Evolutionary conservation across 2,329 filamentous ascomycete genomes (phyloP).

Genomic region (Talaromyces sp.): DNA sequence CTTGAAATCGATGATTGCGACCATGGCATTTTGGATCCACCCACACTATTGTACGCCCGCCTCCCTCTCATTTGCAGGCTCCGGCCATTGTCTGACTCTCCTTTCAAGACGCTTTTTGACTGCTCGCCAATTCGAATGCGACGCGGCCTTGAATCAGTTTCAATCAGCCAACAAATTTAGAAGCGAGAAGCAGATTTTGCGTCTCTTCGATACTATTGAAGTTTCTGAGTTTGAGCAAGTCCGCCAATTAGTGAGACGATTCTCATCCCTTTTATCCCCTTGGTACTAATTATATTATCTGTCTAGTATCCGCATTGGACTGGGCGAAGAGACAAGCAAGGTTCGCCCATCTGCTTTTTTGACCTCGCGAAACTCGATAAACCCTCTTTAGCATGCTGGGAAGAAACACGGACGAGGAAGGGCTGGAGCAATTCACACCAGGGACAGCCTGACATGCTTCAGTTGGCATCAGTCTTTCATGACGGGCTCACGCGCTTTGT

Average conservation of each 20-base stretch:
- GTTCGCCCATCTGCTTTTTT: conserved; percentile 25
- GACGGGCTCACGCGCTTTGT: conserved; percentile 25
- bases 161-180: conserved; percentile 16
- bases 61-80: too few species aligned
- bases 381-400: conserved; percentile 18
- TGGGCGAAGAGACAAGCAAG: conserved; percentile 25
- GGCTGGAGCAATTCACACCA: conserved; percentile 1
- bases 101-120: conserved; percentile 21
- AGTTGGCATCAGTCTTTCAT: conserved; percentile 21
- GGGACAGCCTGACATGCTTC: conserved; percentile 20
- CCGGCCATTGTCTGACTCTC: not conserved
- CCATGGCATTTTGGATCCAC: conserved; percentile 21
- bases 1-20: conserved; percentile 14
- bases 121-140: conserved; percentile 15
- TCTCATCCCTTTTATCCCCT: not conserved
- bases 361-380: conserved; percentile 17
- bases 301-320: conserved; percentile 32
- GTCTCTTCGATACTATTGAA: conserved; percentile 21
- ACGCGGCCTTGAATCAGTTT: conserved; percentile 21
- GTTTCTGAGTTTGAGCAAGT: conserved; percentile 24
- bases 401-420: conserved; percentile 8
- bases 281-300: not conserved
- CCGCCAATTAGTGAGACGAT: conserved; percentile 17
- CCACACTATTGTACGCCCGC: conserved; percentile 18
- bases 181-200: conserved; percentile 14